These are phyloP conservation scores for Rhizopogon rudus DNA, from an alignment of 768 basidiomycete genomes.

Conservation along the genomic window DNA sequence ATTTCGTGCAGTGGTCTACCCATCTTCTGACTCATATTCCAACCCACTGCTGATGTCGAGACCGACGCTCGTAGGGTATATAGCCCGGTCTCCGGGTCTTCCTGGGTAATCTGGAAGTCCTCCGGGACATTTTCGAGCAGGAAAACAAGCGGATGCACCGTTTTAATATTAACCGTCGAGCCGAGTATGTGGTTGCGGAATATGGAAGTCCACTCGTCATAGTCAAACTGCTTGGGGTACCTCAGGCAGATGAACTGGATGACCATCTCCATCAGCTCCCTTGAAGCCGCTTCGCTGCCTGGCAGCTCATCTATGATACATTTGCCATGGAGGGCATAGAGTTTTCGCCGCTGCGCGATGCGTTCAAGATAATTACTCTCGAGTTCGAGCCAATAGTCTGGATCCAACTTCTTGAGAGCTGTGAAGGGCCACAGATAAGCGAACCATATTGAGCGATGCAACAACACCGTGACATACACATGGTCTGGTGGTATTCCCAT, in stretches of 20 bases:
- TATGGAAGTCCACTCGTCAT: conserved; percentile 27
- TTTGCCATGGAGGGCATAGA: conserved; percentile 35
- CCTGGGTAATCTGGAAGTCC: conserved; percentile 41
- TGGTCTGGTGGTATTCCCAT: conserved; percentile 54
- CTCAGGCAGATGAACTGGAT: conserved; percentile 51
- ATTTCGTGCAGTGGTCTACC: conserved; percentile 42
- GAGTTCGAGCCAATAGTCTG: conserved; percentile 54
- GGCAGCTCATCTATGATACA: conserved; percentile 41
- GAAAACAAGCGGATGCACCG: conserved; percentile 34
- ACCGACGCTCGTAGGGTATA: conserved; percentile 43
- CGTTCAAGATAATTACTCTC: conserved; percentile 45
- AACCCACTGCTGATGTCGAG: conserved; percentile 43
- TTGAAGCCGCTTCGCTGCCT: conserved; percentile 43
- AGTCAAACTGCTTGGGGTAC: conserved; percentile 50
- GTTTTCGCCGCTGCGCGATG: conserved; percentile 35
- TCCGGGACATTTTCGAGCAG: conserved; percentile 49
- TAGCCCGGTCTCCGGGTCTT: conserved; percentile 37
- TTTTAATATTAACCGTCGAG: conserved; percentile 21
- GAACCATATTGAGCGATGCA: not conserved
- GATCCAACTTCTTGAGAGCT: conserved; percentile 45
- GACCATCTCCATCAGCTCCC: conserved; percentile 51
- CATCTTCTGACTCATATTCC: conserved; percentile 44
- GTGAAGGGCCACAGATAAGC: not conserved
- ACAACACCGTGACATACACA: conserved; percentile 30
- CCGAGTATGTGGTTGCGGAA: conserved; percentile 42